Base-by-base conservation (phyloP, 1,284 basidiomycete species). In the Ceratobasidium sp. region DNA sequence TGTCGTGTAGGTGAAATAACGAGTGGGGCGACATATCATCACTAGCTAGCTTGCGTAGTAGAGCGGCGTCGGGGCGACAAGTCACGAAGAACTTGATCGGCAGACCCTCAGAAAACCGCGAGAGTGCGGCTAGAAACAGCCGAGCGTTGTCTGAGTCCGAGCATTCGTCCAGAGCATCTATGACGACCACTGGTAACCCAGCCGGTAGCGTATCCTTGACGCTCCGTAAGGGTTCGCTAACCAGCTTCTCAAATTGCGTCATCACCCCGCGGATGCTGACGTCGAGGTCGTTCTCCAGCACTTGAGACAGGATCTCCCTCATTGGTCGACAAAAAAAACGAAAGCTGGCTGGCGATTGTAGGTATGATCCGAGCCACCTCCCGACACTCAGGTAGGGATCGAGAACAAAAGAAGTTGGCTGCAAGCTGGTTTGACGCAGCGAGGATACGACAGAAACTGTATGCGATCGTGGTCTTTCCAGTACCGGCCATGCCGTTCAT, bases 141-240 rank as follows among this genome's bases (percentile, higher is more conserved):
- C 44, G 28, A n/a, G 26, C 57, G 2, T n/a, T 57, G 4, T n/a
- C 20, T 15, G 3, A 6, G 38, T 50, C 42, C 12, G 59, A 42
- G 70, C 70, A 73, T 23, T 73, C 70, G 44, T 73, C 70, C 70
- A 73, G 57, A n/a, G 70, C 70, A 50, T 73, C 70, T 13, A 73
- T 73, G 26, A 62, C 57, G 10, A 73, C 70, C 3, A 73, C 70
- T 23, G n/a, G 42, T 3, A 50, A 44, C 2, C 42, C 52, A 20
- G 23, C 33, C 1, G 59, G 57, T 40, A 70, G 40, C 1, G 1
- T 38, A 10, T 57, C 42, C 46, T 73, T 61, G 5, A 62, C 59
- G 3, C 10, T 38, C 23, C 6, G 48, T 1, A 73, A 15, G 4
- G 70, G 70, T 3, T 50, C 26, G 23, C 15, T 33, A 1, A 73